These are phyloP conservation scores for Syzygium grande DNA, from an alignment of 345 rosid species.

Conservation along the genomic window DNA sequence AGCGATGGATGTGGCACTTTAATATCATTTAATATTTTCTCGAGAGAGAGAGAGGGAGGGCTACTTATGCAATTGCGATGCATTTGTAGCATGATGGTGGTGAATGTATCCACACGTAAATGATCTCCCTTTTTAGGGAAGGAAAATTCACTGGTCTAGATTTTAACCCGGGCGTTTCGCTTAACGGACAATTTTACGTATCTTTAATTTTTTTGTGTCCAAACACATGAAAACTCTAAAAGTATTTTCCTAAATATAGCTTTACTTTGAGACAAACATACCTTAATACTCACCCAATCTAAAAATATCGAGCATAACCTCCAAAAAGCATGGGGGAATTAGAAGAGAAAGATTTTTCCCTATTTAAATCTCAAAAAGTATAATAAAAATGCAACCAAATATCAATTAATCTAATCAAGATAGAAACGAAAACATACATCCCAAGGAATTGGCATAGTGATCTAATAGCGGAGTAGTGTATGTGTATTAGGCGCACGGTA, in stretches of 20 bases:
- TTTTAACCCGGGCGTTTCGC: not conserved
- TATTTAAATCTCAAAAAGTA: not conserved
- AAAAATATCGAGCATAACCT: not conserved
- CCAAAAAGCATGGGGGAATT: not conserved
- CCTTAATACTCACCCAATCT: not conserved
- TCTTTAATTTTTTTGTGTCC: not conserved
- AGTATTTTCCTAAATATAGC: not conserved
- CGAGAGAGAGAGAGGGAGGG: not conserved
- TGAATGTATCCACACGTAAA: not conserved
- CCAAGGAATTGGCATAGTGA: not conserved
- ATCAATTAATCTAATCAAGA: not conserved
- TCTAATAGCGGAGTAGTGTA: not conserved
- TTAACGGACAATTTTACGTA: not conserved
- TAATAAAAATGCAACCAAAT: accelerated
- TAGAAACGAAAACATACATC: not conserved
- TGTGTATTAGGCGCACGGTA: not conserved
- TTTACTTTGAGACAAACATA: not conserved
- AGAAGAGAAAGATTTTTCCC: not conserved
- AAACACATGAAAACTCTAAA: not conserved
- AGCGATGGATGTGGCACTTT: no score
- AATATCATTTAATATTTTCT: no score
- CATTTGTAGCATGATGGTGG: not conserved
- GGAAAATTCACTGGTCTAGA: not conserved
- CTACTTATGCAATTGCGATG: not conserved
- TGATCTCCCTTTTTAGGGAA: not conserved